Percentiles rank a stretch among this genome's conserved stretches.
Evolutionary conservation across 2,329 filamentous ascomycete genomes (phyloP).

Genomic region (Fusarium torulosum): DNA sequence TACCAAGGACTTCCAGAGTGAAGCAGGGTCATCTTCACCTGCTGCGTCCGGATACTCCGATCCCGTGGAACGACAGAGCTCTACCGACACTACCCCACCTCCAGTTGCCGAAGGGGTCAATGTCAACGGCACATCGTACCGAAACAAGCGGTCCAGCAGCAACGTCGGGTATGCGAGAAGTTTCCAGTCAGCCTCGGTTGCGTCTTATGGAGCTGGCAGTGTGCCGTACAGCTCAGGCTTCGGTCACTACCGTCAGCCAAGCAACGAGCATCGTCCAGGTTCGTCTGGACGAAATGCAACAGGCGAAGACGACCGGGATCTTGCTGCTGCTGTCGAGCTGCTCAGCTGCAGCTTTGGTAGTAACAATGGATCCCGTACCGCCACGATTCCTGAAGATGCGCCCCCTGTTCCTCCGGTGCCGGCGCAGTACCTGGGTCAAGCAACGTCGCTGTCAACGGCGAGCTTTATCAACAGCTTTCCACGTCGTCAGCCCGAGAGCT

Average conservation of each 20-base stretch:
- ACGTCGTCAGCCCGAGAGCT: conserved; percentile 72
- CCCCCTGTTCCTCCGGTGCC: conserved; percentile 91
- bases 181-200: conserved; percentile 78
- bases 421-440: conserved; percentile 78
- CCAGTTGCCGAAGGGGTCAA: conserved; percentile 77
- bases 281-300: conserved; percentile 82
- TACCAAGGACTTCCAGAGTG: conserved; percentile 77
- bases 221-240: conserved; percentile 61
- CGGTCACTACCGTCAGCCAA: conserved; percentile 77
- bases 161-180: conserved; percentile 76
- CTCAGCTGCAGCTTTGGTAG: conserved; percentile 93
- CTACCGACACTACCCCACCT: conserved; percentile 91
- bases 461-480: conserved; percentile 75
- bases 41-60: conserved; percentile 85
- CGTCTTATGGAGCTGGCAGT: conserved; percentile 62
- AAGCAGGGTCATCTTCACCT: conserved; percentile 85
- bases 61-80: conserved; percentile 81
- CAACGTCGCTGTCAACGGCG: conserved; percentile 66
- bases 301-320: conserved; percentile 85
- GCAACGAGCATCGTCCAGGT: conserved; percentile 79
- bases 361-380: conserved; percentile 72
- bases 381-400: conserved; percentile 75
- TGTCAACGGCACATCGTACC: conserved; percentile 64
- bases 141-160: conserved; percentile 71
- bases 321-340: conserved; percentile 90